Percentiles rank a stretch among this genome's conserved stretches.
phyloP scores from a whole-genome alignment of 2,329 filamentous ascomycete species.

The Botryotinia calthae region DNA sequence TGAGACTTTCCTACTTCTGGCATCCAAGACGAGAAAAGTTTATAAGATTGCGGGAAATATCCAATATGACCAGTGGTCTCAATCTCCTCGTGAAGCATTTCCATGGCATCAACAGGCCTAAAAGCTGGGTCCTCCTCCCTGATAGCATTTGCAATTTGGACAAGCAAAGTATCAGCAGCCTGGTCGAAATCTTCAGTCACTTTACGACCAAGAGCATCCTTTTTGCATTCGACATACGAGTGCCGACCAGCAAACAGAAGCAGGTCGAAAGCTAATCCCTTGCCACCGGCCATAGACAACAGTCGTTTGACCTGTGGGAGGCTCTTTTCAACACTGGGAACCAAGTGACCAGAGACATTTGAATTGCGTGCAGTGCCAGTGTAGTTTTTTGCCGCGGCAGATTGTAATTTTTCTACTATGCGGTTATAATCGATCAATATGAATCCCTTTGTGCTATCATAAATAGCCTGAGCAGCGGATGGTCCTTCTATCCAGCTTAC shows the following conservation, averaged over 20 bases:
- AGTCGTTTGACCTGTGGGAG: neutral
- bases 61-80: neutral
- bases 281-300: neutral
- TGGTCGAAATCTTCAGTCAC: neutral
- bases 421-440: neutral
- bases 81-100: slow-evolving; percentile 8
- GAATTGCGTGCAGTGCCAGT: neutral
- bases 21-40: slow-evolving; percentile 6
- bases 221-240: neutral
- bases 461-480: neutral
- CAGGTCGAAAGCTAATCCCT: neutral
- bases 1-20: slow-evolving; percentile 1
- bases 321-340: neutral
- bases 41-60: slow-evolving; percentile 3
- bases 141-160: neutral
- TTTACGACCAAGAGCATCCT: neutral
- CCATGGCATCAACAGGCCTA: neutral
- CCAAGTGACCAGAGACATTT: neutral
- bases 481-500: neutral
- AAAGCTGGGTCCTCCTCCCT: neutral
- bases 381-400: neutral
- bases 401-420: neutral
- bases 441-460: neutral
- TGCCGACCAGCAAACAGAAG: neutral
- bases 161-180: neutral